These are phyloP conservation scores for Jatropha multifida DNA, from an alignment of 441 rosid species.

Conservation along the genomic window DNA sequence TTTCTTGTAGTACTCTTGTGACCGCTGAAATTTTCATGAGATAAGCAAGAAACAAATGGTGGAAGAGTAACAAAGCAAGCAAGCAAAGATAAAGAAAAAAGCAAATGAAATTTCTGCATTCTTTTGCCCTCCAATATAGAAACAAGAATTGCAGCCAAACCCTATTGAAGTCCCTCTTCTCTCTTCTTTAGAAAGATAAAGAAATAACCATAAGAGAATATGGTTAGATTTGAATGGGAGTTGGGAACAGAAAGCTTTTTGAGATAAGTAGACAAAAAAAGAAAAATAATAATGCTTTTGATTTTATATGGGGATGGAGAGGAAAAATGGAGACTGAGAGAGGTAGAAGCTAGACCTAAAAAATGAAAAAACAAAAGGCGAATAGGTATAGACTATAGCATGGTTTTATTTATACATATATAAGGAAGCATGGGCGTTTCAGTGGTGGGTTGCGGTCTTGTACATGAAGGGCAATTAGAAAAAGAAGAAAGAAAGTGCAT, in stretches of 20 bases:
- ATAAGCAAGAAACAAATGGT: conserved; percentile 39
- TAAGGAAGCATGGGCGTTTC: conserved; percentile 9
- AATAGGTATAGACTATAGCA: neutral
- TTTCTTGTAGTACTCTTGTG: conserved; percentile 34
- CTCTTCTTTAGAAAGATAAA: conserved; percentile 12
- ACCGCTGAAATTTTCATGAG: conserved; percentile 34
- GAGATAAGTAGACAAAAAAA: neutral
- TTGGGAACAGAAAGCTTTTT: neutral
- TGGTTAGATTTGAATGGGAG: conserved; percentile 8
- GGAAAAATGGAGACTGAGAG: neutral
- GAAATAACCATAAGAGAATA: conserved; percentile 12
- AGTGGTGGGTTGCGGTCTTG: conserved; percentile 21
- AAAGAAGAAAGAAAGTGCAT: conserved; percentile 11
- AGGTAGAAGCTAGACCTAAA: conserved; percentile 2
- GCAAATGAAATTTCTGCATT: conserved; percentile 35
- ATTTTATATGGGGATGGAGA: conserved; percentile 6
- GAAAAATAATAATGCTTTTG: neutral
- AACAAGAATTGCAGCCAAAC: conserved; percentile 15
- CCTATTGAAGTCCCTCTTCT: conserved; percentile 8
- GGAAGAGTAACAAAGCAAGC: conserved; percentile 26
- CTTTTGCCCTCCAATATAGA: conserved; percentile 26
- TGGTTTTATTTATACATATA: conserved; percentile 13
- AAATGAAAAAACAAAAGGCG: conserved; percentile 12
- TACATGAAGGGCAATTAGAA: conserved; percentile 1
- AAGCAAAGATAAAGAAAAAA: conserved; percentile 22